phyloP scores from a whole-genome alignment of 768 basidiomycete species.

The Russula sp. region DNA sequence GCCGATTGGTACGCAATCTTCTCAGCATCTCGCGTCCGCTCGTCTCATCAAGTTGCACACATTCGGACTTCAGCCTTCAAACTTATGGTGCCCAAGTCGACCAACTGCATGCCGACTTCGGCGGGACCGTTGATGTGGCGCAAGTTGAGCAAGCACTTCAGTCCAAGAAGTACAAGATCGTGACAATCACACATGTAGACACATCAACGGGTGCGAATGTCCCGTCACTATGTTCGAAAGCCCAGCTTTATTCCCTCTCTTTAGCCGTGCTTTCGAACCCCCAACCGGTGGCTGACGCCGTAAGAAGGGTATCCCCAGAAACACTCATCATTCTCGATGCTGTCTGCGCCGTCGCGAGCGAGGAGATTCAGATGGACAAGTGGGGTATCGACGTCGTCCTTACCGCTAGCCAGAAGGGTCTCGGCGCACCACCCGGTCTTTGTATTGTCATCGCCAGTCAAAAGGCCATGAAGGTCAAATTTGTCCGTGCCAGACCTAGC shows the following conservation, averaged over 20 bases:
- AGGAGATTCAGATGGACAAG: conserved; percentile 89
- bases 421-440: conserved; percentile 89
- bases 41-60: not conserved
- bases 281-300: conserved; percentile 63
- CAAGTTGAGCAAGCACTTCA: conserved; percentile 64
- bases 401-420: conserved; percentile 85
- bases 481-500: not conserved
- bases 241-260: not conserved
- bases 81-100: conserved; percentile 86
- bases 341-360: conserved; percentile 95
- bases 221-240: not conserved
- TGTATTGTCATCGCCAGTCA: conserved; percentile 79
- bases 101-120: conserved; percentile 76
- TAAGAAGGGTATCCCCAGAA: conserved; percentile 71
- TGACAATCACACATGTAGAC: conserved; percentile 95
- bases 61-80: conserved; percentile 46
- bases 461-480: conserved; percentile 58
- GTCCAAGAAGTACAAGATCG: conserved; percentile 75
- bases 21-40: not conserved
- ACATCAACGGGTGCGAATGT: conserved; percentile 66
- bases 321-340: conserved; percentile 85
- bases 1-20: conserved; percentile 60
- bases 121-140: conserved; percentile 55
- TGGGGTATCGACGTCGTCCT: conserved; percentile 91
- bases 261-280: conserved; percentile 80